Percentiles rank a stretch among this genome's conserved stretches.
These are phyloP conservation scores for Cubamyces lactineus DNA, from an alignment of 768 basidiomycete species.

Conservation along the genomic window DNA sequence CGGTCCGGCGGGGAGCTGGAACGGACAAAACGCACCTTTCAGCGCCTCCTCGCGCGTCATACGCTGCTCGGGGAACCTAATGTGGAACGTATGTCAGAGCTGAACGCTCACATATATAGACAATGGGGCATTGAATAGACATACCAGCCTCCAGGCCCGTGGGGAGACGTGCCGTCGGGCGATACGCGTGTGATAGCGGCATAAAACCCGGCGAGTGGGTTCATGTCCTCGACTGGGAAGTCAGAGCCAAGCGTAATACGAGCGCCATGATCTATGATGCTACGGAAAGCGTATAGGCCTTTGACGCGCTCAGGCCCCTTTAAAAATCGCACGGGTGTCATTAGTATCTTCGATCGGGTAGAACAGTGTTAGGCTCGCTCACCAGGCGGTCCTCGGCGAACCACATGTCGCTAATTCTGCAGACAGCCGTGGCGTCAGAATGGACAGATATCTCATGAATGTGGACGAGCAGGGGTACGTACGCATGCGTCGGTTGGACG, in stretches of 20 bases:
- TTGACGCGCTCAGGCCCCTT: conserved; percentile 83
- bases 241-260: conserved; percentile 84
- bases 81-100: background rate
- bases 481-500: conserved; percentile 90
- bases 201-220: conserved; percentile 84
- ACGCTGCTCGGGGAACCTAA: conserved; percentile 82
- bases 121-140: conserved; percentile 28
- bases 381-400: conserved; percentile 85
- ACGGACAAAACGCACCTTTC: conserved; percentile 48
- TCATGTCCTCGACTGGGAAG: conserved; percentile 86
- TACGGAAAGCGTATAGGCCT: conserved; percentile 85
- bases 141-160: conserved; percentile 84
- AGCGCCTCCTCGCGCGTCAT: conserved; percentile 79
- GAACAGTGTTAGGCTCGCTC: conserved; percentile 29
- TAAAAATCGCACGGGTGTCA: conserved; percentile 30
- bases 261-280: conserved; percentile 64
- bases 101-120: background rate
- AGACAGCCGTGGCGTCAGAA: conserved; percentile 12
- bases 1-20: background rate
- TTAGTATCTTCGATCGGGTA: background rate
- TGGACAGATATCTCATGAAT: background rate
- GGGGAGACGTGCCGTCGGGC: conserved; percentile 72
- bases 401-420: conserved; percentile 84
- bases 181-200: conserved; percentile 84
- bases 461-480: conserved; percentile 36